Evolutionary conservation across 2,329 filamentous ascomycete species (phyloP).

Genomic region (Stemphylium beticola): DNA sequence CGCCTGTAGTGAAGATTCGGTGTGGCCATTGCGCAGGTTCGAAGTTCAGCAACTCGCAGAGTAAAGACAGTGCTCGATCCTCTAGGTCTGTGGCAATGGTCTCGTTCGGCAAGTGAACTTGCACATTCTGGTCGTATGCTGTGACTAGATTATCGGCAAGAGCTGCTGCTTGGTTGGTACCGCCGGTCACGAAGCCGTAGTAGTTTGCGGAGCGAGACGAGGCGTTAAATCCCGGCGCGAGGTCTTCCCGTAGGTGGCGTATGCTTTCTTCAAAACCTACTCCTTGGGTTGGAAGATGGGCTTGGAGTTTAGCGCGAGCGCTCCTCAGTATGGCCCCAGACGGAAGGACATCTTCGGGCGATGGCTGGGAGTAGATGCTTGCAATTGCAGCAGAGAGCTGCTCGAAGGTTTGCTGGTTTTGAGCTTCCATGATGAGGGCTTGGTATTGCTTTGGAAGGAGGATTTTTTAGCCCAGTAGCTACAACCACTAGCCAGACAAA

Average conservation of each 20-base stretch:
- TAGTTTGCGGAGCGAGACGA: constrained; percentile 62
- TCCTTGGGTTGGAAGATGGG: constrained; percentile 48
- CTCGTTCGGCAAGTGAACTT: constrained; percentile 79
- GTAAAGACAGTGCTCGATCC: constrained; percentile 70
- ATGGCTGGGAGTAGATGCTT: constrained; percentile 25
- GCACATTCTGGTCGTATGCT: constrained; percentile 80
- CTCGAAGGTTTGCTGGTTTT: constrained; percentile 19
- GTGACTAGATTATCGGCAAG: constrained; percentile 86
- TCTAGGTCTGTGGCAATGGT: constrained; percentile 79
- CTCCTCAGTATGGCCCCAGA: constrained; percentile 31
- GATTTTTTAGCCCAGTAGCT: background rate
- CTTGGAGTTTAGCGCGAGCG: constrained; percentile 46
- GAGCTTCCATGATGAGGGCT: constrained; percentile 15
- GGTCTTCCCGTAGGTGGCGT: constrained; percentile 54
- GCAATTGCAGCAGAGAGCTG: constrained; percentile 33
- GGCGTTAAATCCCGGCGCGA: constrained; percentile 67
- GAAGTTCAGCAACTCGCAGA: constrained; percentile 71
- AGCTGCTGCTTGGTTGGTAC: constrained; percentile 76
- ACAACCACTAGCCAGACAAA: too few species aligned
- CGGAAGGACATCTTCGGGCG: constrained; percentile 45
- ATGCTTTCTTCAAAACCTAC: constrained; percentile 52
- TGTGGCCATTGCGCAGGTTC: constrained; percentile 67
- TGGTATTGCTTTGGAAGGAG: background rate
- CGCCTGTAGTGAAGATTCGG: constrained; percentile 78
- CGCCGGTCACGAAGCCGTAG: constrained; percentile 90